Conservation (phyloP, 148 eudicot species). For the Chenopodium berlandieri region DNA sequence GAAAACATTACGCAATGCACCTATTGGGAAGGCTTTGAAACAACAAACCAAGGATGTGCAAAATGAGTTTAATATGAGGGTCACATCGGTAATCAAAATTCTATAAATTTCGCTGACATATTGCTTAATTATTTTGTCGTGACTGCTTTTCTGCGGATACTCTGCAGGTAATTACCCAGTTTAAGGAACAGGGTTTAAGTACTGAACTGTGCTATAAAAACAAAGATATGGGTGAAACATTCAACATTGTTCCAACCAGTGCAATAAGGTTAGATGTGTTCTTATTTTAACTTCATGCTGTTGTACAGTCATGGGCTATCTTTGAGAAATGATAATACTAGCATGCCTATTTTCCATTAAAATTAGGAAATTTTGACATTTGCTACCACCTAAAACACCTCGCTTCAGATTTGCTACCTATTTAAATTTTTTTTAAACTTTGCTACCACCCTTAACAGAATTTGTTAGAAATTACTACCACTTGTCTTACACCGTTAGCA, state of each 20-base stretch:
- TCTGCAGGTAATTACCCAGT: conserved; percentile 66
- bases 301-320: background rate
- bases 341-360: background rate
- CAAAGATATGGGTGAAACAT: conserved; percentile 96
- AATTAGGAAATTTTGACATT: too few species aligned
- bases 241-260: conserved; percentile 87
- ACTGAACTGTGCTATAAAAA: conserved; percentile 88
- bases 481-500: too few species aligned
- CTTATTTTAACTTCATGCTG: background rate
- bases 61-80: conserved; percentile 67
- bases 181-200: conserved; percentile 87
- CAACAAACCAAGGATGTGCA: conserved; percentile 80
- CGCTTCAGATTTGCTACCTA: too few species aligned
- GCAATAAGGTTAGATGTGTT: conserved; percentile 62
- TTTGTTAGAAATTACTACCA: too few species aligned
- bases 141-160: background rate
- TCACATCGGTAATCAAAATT: conserved; percentile 45
- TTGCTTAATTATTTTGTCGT: conserved; percentile 1
- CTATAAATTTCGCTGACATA: background rate
- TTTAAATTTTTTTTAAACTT: too few species aligned
- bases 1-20: conserved; percentile 75
- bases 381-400: too few species aligned
- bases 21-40: conserved; percentile 72
- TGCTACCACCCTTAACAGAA: too few species aligned
- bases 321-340: conserved; percentile 1